Percentiles rank a stretch among this genome's conserved stretches.
Conservation (phyloP, 2,329 filamentous ascomycete species). For the Magnaporthiopsis rhizophila region DNA sequence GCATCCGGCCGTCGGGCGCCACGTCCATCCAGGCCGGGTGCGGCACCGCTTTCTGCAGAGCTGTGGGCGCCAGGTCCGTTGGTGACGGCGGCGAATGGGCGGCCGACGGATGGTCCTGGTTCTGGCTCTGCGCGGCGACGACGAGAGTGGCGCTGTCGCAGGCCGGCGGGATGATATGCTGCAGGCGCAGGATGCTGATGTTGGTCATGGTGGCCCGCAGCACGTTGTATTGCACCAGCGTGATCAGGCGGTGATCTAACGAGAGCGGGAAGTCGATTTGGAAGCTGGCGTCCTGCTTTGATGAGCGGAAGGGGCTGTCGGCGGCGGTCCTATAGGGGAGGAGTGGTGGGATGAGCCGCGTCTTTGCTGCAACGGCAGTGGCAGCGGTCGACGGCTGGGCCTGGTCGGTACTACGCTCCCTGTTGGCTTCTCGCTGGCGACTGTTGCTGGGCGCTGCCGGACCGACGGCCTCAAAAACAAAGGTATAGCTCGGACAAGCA, state of each 20-base stretch:
- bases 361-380: neutral
- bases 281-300: neutral
- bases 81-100: too few relatives aligned
- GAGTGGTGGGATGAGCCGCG: neutral
- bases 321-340: neutral
- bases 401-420: neutral
- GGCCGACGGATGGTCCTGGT: too few relatives aligned
- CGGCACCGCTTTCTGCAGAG: constrained; percentile 16
- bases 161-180: neutral
- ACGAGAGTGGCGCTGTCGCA: constrained; percentile 2
- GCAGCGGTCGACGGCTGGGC: neutral
- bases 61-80: constrained; percentile 20
- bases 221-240: constrained; percentile 15
- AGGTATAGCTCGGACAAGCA: neutral
- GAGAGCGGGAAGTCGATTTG: neutral
- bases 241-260: constrained; percentile 12
- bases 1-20: constrained; percentile 18
- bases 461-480: neutral
- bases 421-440: neutral
- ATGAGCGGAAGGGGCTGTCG: neutral
- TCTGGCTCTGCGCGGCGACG: neutral
- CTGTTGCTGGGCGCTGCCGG: too few relatives aligned
- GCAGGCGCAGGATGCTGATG: constrained; percentile 9
- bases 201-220: constrained; percentile 13
- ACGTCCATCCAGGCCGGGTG: constrained; percentile 23